Percentiles rank a stretch among this genome's conserved stretches.
Evolutionary conservation across 768 basidiomycete genomes (phyloP).

Genomic region (Mrakia blollopis): DNA sequence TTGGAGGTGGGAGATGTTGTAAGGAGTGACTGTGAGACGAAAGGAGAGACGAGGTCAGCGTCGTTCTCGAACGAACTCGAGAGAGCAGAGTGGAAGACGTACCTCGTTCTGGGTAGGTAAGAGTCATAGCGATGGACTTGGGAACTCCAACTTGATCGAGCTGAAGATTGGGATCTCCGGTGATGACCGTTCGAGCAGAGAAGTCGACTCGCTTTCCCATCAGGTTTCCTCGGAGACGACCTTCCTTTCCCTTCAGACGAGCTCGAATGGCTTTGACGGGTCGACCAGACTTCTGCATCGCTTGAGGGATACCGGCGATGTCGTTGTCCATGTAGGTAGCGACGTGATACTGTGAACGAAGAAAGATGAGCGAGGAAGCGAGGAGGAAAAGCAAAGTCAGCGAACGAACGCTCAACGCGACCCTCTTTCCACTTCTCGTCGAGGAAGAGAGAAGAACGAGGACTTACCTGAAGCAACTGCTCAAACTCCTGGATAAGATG

Average conservation of each 20-base stretch:
- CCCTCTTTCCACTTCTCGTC: background rate
- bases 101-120: slow-evolving; percentile 97
- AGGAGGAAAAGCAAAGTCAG: background rate
- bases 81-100: slow-evolving; percentile 29
- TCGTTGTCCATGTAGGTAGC: slow-evolving; percentile 99
- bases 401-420: background rate
- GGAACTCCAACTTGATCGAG: slow-evolving; percentile 97
- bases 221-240: slow-evolving; percentile 91
- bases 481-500: slow-evolving; percentile 95
- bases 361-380: background rate
- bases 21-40: slow-evolving; percentile 73
- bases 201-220: slow-evolving; percentile 99
- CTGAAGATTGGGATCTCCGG: slow-evolving; percentile 94
- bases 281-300: slow-evolving; percentile 92
- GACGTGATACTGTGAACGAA: slow-evolving; percentile 72
- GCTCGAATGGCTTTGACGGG: slow-evolving; percentile 98
- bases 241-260: slow-evolving; percentile 97
- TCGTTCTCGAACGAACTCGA: background rate
- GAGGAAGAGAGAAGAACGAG: background rate
- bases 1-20: slow-evolving; percentile 90
- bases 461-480: slow-evolving; percentile 79
- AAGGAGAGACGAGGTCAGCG: slow-evolving; percentile 5
- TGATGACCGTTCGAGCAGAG: slow-evolving; percentile 97
- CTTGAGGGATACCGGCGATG: slow-evolving; percentile 95
- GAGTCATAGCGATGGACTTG: slow-evolving; percentile 88